Conservation (phyloP, 495 filamentous ascomycete species). For the Lasiosphaeriaceae sp. region DNA sequence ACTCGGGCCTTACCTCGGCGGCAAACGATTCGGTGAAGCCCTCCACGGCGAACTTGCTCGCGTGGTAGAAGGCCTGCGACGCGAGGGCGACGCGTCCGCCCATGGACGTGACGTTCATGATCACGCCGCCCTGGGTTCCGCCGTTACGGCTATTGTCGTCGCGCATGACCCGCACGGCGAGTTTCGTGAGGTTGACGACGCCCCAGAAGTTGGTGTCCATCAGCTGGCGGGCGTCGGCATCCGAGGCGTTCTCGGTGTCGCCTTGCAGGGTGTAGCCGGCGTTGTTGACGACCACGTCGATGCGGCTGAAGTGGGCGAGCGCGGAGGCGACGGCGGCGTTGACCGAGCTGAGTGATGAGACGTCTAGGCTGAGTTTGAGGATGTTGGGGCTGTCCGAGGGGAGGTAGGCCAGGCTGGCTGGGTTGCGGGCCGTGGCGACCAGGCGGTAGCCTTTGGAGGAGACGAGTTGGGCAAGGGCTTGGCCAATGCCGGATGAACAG, state of each 20-base stretch:
- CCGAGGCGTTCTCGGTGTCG: conserved; percentile 42
- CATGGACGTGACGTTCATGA: conserved; percentile 52
- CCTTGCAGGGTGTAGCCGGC: conserved; percentile 48
- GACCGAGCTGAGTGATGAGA: conserved; percentile 38
- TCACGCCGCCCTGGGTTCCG: conserved; percentile 41
- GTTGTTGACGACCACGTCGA: conserved; percentile 58
- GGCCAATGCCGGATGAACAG: conserved; percentile 48
- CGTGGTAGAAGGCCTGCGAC: conserved; percentile 50
- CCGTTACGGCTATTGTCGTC: conserved; percentile 31
- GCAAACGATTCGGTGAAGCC: conserved; percentile 53
- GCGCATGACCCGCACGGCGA: conserved; percentile 45
- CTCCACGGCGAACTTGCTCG: conserved; percentile 53
- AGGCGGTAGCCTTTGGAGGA: conserved; percentile 39
- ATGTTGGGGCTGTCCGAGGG: conserved; percentile 27
- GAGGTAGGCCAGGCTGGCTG: conserved; percentile 34
- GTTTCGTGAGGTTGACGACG: conserved; percentile 39
- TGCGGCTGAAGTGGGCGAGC: conserved; percentile 37
- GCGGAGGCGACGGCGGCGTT: conserved; percentile 35
- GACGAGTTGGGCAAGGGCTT: conserved; percentile 36
- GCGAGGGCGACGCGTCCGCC: conserved; percentile 47
- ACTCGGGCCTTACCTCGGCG: conserved; percentile 47
- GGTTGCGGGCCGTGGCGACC: conserved; percentile 46
- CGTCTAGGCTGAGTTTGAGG: conserved; percentile 46
- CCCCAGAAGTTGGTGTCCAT: conserved; percentile 56
- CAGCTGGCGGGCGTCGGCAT: conserved; percentile 34